Evolutionary conservation across 129 eudicot genomes (phyloP).

Genomic region (Solidago caesia): DNA sequence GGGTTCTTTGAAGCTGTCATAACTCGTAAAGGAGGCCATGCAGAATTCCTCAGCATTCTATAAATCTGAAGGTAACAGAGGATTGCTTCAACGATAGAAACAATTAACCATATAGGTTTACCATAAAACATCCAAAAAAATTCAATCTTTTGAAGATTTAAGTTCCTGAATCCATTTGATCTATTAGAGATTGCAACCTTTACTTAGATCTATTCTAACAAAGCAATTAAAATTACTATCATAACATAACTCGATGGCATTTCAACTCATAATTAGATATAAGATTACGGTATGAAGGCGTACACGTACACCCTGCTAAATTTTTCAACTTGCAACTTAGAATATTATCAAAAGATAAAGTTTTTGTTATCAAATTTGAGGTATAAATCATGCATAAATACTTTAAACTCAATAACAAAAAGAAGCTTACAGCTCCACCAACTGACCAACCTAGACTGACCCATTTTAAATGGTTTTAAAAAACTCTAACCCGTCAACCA

Average conservation of each 20-base stretch:
- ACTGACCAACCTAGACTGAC: neutral
- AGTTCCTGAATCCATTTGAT: too few species aligned
- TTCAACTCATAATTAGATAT: neutral
- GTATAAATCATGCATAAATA: neutral
- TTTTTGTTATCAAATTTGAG: neutral
- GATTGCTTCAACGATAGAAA: too few species aligned
- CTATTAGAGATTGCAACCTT: too few species aligned
- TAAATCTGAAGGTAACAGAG: too few species aligned
- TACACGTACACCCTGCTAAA: neutral
- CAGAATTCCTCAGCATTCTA: slow-evolving; percentile 97
- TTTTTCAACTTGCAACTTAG: neutral
- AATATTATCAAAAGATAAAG: neutral
- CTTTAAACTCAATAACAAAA: neutral
- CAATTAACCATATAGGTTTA: too few species aligned
- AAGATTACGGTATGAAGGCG: neutral
- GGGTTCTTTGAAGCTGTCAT: slow-evolving; percentile 85
- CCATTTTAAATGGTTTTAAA: neutral
- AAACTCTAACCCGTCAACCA: neutral
- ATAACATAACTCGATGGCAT: too few species aligned
- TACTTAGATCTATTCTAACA: too few species aligned
- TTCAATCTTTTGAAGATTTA: too few species aligned
- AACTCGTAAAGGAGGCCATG: slow-evolving; percentile 92
- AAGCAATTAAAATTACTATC: too few species aligned
- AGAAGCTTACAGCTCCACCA: neutral
- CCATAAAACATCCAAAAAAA: too few species aligned